Percentiles rank a stretch among this genome's conserved stretches.
Conservation (phyloP, 2,329 filamentous ascomycete genomes). For the Canariomyces notabilis region DNA sequence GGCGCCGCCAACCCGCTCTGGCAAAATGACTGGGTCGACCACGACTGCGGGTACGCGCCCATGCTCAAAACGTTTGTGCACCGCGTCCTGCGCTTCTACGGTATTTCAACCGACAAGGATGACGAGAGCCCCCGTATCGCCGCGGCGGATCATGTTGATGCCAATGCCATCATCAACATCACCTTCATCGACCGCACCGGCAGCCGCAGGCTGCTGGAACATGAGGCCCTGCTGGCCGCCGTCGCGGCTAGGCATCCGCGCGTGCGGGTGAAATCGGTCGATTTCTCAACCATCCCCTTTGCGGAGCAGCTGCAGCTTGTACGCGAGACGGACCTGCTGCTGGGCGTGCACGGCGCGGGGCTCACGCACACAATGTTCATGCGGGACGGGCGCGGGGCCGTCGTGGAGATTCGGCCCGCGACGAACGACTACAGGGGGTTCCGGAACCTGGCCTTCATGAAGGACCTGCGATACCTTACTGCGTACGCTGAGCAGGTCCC, state of each 20-base stretch:
- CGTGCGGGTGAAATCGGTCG: constrained; percentile 31
- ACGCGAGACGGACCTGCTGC: constrained; percentile 36
- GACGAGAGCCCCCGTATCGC: no score
- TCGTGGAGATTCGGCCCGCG: constrained; percentile 40
- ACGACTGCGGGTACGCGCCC: constrained; percentile 29
- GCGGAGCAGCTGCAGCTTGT: constrained; percentile 33
- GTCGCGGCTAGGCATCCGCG: constrained; percentile 25
- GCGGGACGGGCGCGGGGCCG: constrained; percentile 26
- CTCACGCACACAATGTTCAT: constrained; percentile 40
- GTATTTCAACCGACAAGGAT: constrained; percentile 20
- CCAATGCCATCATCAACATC: constrained; percentile 27
- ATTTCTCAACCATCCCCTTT: constrained; percentile 37
- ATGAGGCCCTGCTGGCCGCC: constrained; percentile 26
- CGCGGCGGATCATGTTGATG: no score
- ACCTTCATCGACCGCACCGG: constrained; percentile 34
- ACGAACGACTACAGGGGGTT: constrained; percentile 35
- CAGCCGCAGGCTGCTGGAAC: constrained; percentile 29
- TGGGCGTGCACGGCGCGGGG: constrained; percentile 41
- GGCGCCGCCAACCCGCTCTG: constrained; percentile 39
- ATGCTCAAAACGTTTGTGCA: constrained; percentile 31
- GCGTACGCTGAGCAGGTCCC: constrained; percentile 28
- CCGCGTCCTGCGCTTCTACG: constrained; percentile 31
- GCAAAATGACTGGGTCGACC: constrained; percentile 36
- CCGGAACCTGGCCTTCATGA: constrained; percentile 37
- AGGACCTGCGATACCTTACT: constrained; percentile 35